Evolutionary conservation across 1,284 basidiomycete species (phyloP).

Genomic region (Pseudozyma sp.): DNA sequence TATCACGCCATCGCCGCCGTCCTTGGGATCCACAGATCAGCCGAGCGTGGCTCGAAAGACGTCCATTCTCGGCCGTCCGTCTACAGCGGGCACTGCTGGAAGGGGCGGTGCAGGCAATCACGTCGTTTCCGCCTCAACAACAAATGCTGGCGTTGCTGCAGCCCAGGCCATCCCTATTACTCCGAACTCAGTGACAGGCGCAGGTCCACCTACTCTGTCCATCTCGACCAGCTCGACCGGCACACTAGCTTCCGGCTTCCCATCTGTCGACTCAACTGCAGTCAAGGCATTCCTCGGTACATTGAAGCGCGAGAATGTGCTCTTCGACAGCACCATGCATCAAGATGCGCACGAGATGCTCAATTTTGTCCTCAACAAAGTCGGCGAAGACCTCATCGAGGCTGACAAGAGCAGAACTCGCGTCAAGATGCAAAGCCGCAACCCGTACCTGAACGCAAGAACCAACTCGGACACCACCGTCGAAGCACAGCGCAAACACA

Average conservation of each 20-base stretch:
- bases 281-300: constrained; percentile 59
- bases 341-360: constrained; percentile 98
- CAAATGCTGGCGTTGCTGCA: constrained; percentile 12
- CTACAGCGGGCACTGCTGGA: constrained; percentile 28
- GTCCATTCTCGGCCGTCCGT: constrained; percentile 39
- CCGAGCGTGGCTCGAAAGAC: constrained; percentile 25
- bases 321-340: constrained; percentile 67
- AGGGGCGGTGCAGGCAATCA: constrained; percentile 38
- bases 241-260: constrained; percentile 84
- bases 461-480: constrained; percentile 25
- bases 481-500: constrained; percentile 59
- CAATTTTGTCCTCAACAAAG: constrained; percentile 90
- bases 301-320: constrained; percentile 59
- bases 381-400: constrained; percentile 90
- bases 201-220: constrained; percentile 34
- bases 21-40: constrained; percentile 8
- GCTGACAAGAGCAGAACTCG: constrained; percentile 29
- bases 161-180: constrained; percentile 41
- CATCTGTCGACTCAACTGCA: constrained; percentile 74
- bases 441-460: constrained; percentile 31
- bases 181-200: constrained; percentile 18
- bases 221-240: constrained; percentile 68
- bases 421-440: constrained; percentile 47
- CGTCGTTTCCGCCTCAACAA: constrained; percentile 9
- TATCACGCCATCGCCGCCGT: constrained; percentile 24